These are phyloP conservation scores for Centaurea solstitialis DNA, from an alignment of 129 eudicot species.

Conservation along the genomic window DNA sequence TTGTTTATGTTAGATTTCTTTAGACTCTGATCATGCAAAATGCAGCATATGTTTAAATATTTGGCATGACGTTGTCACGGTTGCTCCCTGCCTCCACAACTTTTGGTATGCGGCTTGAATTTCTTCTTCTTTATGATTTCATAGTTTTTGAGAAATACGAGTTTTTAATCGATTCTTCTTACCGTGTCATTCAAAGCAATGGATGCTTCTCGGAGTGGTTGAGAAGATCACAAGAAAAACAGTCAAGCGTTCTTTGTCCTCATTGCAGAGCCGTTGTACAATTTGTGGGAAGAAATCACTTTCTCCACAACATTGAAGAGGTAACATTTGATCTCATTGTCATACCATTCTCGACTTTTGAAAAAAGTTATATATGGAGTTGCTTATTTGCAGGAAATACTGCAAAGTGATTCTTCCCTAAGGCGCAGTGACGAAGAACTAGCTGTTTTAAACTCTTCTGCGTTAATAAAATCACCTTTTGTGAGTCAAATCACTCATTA, in stretches of 20 bases:
- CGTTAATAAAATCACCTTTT: slow-evolving; percentile 77
- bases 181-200: slow-evolving; percentile 51
- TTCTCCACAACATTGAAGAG: slow-evolving; percentile 81
- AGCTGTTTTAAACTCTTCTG: slow-evolving; percentile 65
- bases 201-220: slow-evolving; percentile 99
- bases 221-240: slow-evolving; percentile 74
- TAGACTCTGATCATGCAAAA: slow-evolving; percentile 79
- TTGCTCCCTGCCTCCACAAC: slow-evolving; percentile 97
- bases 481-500: slow-evolving; percentile 46
- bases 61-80: slow-evolving; percentile 98
- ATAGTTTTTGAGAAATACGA: slow-evolving; percentile 7
- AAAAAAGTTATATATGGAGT: not conserved
- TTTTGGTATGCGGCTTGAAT: slow-evolving; percentile 55
- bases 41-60: slow-evolving; percentile 86
- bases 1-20: slow-evolving; percentile 46
- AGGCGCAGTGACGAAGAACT: slow-evolving; percentile 75
- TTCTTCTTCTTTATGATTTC: not conserved
- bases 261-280: slow-evolving; percentile 90
- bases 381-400: slow-evolving; percentile 63
- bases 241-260: slow-evolving; percentile 76
- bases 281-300: slow-evolving; percentile 87
- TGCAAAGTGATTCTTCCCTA: slow-evolving; percentile 71
- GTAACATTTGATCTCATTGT: slow-evolving; percentile 28
- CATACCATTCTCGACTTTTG: not conserved
- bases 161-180: not conserved